Evolutionary conservation across 164 flowering plant species (phyloP).

Genomic region (Protea cynaroides): DNA sequence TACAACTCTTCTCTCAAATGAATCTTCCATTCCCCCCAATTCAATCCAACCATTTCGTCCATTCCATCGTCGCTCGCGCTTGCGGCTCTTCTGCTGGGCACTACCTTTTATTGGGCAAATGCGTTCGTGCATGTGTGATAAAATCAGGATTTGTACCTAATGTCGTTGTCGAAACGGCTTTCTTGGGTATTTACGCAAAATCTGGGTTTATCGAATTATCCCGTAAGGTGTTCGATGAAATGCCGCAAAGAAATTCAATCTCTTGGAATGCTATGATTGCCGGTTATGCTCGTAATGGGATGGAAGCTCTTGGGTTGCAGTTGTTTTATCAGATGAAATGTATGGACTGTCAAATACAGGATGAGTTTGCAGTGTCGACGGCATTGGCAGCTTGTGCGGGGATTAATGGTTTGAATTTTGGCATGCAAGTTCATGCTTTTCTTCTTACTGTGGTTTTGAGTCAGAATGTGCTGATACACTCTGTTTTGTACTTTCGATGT

Average conservation of each 20-base stretch:
- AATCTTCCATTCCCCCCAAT: constrained; percentile 6
- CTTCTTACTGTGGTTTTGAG: constrained; percentile 22
- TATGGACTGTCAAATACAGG: constrained; percentile 16
- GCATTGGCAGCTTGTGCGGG: constrained; percentile 24
- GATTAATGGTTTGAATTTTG: constrained; percentile 16
- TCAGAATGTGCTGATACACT: constrained; percentile 16
- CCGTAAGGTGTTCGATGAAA: constrained; percentile 24
- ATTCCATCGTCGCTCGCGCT: constrained; percentile 25
- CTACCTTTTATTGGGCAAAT: constrained; percentile 18
- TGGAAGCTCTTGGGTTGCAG: constrained; percentile 23
- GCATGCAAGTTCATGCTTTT: constrained; percentile 29
- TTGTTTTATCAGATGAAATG: constrained; percentile 32
- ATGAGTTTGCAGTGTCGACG: constrained; percentile 25
- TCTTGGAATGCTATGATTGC: constrained; percentile 40
- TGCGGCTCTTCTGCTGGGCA: constrained; percentile 7
- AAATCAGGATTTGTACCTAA: constrained; percentile 23
- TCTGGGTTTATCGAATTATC: constrained; percentile 15
- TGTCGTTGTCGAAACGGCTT: constrained; percentile 28
- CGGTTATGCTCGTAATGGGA: constrained; percentile 21
- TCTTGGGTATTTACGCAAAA: constrained; percentile 27
- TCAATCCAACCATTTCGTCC: constrained; percentile 26
- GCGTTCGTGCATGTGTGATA: constrained; percentile 20
- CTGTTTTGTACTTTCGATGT: constrained; percentile 33
- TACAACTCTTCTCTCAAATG: constrained; percentile 31
- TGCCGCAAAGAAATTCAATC: constrained; percentile 24